Evolutionary conservation across 148 eudicot genomes (phyloP), one percentile per base, ranked within the genome.

Genomic region (Agrostemma githago): DNA sequence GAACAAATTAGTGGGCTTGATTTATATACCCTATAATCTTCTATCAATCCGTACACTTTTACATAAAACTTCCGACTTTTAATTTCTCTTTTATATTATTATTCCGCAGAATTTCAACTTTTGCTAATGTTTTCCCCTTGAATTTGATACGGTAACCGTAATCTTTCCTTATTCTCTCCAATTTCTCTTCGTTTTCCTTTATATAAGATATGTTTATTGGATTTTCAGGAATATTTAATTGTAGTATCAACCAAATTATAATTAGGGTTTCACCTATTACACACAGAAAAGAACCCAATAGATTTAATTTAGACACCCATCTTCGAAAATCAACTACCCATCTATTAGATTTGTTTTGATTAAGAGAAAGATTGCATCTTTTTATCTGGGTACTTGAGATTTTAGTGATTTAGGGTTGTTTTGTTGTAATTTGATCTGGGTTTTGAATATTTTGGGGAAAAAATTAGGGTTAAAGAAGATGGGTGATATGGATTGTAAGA

Each of bases 401-500:
- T 70, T 34, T 70, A 69, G 40, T 14, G 42, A 12, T 51, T 70
- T 34, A 51, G 51, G 40, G 56, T 68, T 20, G 61, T 26, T 60
- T 70, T 70, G 41, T 51, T 26, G 42, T 15, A 51, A 6, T 11
- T 70, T 70, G 51, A 44, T 8, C 39, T 46, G 71, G 57, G 57
- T 68, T 44, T 68, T 68, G 3, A 5, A 67, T 16, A n/a, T 39
- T 14, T 41, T 14, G 11, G 56, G 3, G 8, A 5, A 4, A 72
- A 39, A 41, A 15, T 41, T 51, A 66, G 43, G 8, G 10, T 9
- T 2, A 26, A 11, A 38, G 63, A 62, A 69, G 72, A 84, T 67
- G 87, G 84, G 72, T 19, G 86, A 87, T 61, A 59, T 76, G 48
- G 87, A 86, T 62, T 56, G 82, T 62, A 67, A 64, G 48, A 88